phyloP scores from a whole-genome alignment of 768 basidiomycete species.

The Amanita exitialis region DNA sequence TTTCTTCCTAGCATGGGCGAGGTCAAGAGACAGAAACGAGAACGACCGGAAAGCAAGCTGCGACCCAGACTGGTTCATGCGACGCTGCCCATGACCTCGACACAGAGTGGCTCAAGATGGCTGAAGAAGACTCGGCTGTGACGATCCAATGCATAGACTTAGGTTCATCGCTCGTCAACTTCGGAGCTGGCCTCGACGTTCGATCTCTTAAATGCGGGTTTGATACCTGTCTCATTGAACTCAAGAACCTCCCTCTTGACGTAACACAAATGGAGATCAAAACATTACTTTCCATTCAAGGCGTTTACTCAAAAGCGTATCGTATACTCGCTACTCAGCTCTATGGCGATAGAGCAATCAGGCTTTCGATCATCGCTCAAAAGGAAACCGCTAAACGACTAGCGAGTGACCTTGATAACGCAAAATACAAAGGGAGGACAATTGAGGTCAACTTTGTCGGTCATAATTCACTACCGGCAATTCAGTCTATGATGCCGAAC shows the following conservation, averaged over 20 bases:
- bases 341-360: background rate
- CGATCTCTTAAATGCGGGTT: constrained; percentile 9
- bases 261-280: background rate
- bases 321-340: background rate
- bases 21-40: background rate
- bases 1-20: background rate
- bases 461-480: background rate
- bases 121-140: constrained; percentile 3
- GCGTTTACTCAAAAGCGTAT: background rate
- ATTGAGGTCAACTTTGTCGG: background rate
- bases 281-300: constrained; percentile 5
- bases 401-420: background rate
- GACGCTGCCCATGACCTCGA: background rate
- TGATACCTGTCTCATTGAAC: constrained; percentile 9
- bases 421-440: background rate
- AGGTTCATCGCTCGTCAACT: constrained; percentile 9
- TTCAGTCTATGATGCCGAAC: background rate
- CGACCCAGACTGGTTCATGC: background rate
- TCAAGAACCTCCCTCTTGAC: constrained; percentile 7
- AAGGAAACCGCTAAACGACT: background rate
- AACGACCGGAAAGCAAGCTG: background rate
- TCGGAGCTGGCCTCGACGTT: constrained; percentile 10
- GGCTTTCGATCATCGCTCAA: background rate
- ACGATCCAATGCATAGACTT: constrained; percentile 8
- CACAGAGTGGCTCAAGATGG: constrained; percentile 2